These are phyloP conservation scores for Emmonsiellopsis sp. DNA, from an alignment of 2,329 filamentous ascomycete species.

Conservation along the genomic window DNA sequence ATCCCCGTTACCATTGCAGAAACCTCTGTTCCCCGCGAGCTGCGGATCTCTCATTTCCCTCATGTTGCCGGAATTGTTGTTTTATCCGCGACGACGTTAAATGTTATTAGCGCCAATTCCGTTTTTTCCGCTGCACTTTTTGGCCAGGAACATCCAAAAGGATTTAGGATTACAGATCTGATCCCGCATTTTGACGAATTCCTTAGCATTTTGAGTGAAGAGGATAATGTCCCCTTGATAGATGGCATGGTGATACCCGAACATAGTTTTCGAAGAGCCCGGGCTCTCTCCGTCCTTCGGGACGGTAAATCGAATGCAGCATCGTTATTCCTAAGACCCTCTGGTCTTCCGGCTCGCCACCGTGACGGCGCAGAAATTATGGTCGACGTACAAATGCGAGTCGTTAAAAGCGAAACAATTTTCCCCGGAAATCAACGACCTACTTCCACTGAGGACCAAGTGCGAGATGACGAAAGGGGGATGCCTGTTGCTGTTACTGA, in stretches of 20 bases:
- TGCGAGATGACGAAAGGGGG: slow-evolving; percentile 39
- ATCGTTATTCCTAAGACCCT: slow-evolving; percentile 70
- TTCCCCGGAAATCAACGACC: slow-evolving; percentile 50
- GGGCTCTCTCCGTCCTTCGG: slow-evolving; percentile 71
- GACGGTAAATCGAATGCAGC: slow-evolving; percentile 73
- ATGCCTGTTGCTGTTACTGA: slow-evolving; percentile 51
- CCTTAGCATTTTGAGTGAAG: slow-evolving; percentile 68
- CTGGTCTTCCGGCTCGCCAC: slow-evolving; percentile 75
- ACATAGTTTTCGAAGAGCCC: slow-evolving; percentile 84
- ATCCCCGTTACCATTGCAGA: slow-evolving; percentile 78
- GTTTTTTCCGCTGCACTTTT: slow-evolving; percentile 91
- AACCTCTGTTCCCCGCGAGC: slow-evolving; percentile 56
- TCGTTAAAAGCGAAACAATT: slow-evolving; percentile 78
- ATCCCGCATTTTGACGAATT: slow-evolving; percentile 83
- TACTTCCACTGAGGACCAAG: slow-evolving; percentile 54
- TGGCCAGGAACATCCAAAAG: slow-evolving; percentile 75
- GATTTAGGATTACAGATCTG: slow-evolving; percentile 66
- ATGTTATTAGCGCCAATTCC: slow-evolving; percentile 85
- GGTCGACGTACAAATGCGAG: slow-evolving; percentile 92
- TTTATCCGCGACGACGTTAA: slow-evolving; percentile 65
- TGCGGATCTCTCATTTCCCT: slow-evolving; percentile 86
- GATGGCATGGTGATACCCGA: slow-evolving; percentile 97
- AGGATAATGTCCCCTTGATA: slow-evolving; percentile 71
- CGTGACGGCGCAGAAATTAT: slow-evolving; percentile 85
- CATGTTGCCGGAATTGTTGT: slow-evolving; percentile 97